Evolutionary conservation across 2,329 filamentous ascomycete genomes (phyloP).

Genomic region (Monilinia laxa): DNA sequence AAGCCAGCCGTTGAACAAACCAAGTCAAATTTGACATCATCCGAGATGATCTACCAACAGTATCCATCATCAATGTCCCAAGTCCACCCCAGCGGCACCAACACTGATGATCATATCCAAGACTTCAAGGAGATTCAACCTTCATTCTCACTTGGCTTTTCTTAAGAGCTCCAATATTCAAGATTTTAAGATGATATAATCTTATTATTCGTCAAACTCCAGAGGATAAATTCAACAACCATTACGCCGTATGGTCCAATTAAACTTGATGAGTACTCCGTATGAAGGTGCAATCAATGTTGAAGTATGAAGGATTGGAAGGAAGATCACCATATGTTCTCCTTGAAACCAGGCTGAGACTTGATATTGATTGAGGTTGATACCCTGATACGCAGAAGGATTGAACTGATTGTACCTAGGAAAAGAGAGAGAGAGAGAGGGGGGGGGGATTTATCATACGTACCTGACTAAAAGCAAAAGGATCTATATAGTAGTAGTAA

Average conservation of each 20-base stretch:
- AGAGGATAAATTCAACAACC: neutral
- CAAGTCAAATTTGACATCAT: too few species aligned
- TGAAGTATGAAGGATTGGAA: neutral
- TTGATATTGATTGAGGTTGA: neutral
- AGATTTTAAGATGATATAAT: neutral
- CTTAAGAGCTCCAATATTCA: neutral
- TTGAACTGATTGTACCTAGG: neutral
- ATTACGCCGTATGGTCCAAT: constrained; percentile 3
- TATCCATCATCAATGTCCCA: too few species aligned
- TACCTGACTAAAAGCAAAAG: neutral
- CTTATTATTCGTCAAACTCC: neutral
- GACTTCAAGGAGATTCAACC: neutral
- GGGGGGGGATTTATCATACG: neutral
- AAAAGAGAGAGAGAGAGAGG: too few species aligned
- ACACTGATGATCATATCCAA: neutral
- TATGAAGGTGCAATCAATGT: neutral
- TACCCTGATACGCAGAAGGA: constrained; percentile 12
- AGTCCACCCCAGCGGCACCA: neutral
- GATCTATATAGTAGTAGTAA: too few species aligned
- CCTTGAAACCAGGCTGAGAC: constrained; percentile 16
- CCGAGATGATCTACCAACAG: neutral
- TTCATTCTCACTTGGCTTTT: too few species aligned
- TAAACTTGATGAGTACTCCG: neutral
- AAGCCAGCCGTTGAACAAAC: too few species aligned
- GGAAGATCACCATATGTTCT: neutral